Conservation (phyloP, 1,284 basidiomycete species). For the Heterobasidion irregulare region DNA sequence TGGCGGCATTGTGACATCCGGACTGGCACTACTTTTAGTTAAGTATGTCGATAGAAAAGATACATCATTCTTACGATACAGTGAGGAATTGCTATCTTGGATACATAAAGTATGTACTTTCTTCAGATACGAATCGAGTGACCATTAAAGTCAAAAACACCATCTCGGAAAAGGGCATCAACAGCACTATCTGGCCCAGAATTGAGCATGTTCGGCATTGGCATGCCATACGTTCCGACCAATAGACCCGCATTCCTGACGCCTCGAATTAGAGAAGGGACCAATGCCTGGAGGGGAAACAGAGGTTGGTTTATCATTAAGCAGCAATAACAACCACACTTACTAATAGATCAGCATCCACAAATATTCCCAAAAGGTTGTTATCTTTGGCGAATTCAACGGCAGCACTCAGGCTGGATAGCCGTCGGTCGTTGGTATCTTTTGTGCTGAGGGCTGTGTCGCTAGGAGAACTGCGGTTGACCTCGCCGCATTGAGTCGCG, state of each 20-base stretch:
- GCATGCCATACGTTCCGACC: conserved; percentile 69
- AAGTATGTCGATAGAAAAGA: neutral
- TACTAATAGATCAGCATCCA: conserved; percentile 86
- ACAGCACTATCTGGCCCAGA: conserved; percentile 38
- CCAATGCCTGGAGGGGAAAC: conserved; percentile 38
- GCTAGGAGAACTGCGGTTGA: conserved; percentile 28
- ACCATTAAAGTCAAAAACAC: conserved; percentile 50
- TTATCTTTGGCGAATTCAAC: conserved; percentile 93
- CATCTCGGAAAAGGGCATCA: conserved; percentile 58
- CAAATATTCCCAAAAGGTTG: conserved; percentile 89
- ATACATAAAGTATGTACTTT: neutral
- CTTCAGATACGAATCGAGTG: conserved; percentile 2
- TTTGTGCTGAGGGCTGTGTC: conserved; percentile 34
- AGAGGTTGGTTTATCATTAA: neutral
- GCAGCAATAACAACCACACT: conserved; percentile 17
- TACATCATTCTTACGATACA: neutral
- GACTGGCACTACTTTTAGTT: neutral
- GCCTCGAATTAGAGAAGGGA: conserved; percentile 79
- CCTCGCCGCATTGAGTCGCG: conserved; percentile 78
- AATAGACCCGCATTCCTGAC: conserved; percentile 87
- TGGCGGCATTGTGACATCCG: too few relatives aligned
- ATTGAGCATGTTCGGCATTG: conserved; percentile 31
- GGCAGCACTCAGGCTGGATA: conserved; percentile 80
- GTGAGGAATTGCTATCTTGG: neutral
- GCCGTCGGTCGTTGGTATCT: conserved; percentile 40